Base-by-base conservation (phyloP, 169 alveolate species). In the Cryptosporidium parvum region DNA sequence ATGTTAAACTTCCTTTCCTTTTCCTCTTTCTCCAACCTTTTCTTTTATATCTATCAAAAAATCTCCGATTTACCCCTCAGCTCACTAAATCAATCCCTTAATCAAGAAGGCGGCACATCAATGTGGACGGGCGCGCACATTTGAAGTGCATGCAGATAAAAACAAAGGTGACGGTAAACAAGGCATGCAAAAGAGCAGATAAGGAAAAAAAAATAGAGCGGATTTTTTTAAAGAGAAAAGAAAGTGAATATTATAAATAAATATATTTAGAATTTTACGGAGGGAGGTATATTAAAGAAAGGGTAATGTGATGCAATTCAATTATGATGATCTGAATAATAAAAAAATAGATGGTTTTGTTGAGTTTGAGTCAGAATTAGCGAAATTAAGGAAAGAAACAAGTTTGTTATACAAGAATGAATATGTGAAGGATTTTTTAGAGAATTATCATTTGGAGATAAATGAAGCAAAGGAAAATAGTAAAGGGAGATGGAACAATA, bases 291-390 rank as follows among this genome's bases (percentile, higher is more conserved):
- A 65, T 10, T 9, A 3, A 14, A 35, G 29, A 8, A n/a, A 56
- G 51, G 9, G 52, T 26, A 65, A 65, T 65, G 72, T 75, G 68
- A 75, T 75, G 86, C 86, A 56, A 75, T 75, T 75, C 68, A 59
- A 75, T 21, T 53, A 75, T 33, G 71, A 56, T 58, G 86, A 73
- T n/a, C 65, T 21, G 9, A n/a, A 45, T 62, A 42, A 35, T 8
- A 65, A 45, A 29, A 44, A 29, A 39, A 14, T 45, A 48, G 65
- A 70, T 70, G 72, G 51, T n/a, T 37, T 37, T 33, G 72, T 29
- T 31, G 84, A 70, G 44, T 65, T 80, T 45, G 89, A 80, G 53
- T 80, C 56, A 26, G 89, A 80, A 59, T 48, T 80, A 21, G 56
- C 75, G 1, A 80, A 62, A 65, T 23, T 80, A 16, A 65, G 89